Evolutionary conservation across 768 basidiomycete genomes (phyloP), one percentile per base, ranked within the genome.

Genomic region (Coprinopsis strossmayeri): DNA sequence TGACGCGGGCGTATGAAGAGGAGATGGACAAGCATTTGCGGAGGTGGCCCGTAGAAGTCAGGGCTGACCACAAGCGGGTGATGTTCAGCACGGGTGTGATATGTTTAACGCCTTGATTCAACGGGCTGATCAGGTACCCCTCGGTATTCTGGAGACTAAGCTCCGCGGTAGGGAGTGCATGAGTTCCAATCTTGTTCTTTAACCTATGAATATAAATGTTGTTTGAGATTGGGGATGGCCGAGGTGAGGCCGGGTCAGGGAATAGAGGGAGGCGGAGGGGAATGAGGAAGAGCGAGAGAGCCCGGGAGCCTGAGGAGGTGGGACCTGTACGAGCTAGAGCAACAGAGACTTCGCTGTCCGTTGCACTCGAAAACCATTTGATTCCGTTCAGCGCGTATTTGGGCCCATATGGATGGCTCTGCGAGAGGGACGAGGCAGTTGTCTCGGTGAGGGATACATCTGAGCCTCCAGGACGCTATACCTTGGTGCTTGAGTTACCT

Each of bases 361-460:
- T 86, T 1, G 88, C 88, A 55, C 84, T 86, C 13, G 87, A 87
- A 63, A 89, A 89, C 87, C 87, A 89, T 65, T 88, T 89, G 61
- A 88, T 78, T 2, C 87, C 85, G 53, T 87, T 68, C 18, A 88
- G 61, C 17, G 58, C 67, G 60, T 84, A 85, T 42, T 70, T 63
- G 2, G 74, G 66, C 17, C 83, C 83, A 48, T 76, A 67, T 4
- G 34, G 46, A 48, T 68, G 59, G 1, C 50, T 52, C 28, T 65
- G 58, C 5, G 66, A 61, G 0, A 69, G 61, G 2, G 70, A 61
- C 21, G 57, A 59, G 1, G 84, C 87, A 0, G 67, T 68, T 1
- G 85, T 88, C 60, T 89, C 87, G 1, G 82, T 84, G 45, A 78
- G 74, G 2, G 83, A 85, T 11, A 89, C 77, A 56, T 88, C 87